These are phyloP conservation scores for Ploettnerulaceae sp. DNA, from an alignment of 2,329 filamentous ascomycete genomes.

Conservation along the genomic window DNA sequence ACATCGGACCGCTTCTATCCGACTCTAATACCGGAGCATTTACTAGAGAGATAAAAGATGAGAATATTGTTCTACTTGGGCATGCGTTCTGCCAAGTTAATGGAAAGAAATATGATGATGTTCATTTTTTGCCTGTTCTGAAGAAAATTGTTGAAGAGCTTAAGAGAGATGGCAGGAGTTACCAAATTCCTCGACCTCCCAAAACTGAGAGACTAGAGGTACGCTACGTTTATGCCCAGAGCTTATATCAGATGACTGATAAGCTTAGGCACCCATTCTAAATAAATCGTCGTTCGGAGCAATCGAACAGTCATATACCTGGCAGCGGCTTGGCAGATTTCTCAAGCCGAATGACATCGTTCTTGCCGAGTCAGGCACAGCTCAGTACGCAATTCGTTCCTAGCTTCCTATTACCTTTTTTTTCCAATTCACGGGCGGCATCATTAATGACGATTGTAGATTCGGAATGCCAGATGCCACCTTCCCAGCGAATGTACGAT, in stretches of 20 bases:
- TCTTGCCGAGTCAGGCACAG: slow-evolving; percentile 54
- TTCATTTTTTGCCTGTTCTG: slow-evolving; percentile 69
- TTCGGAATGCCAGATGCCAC: slow-evolving; percentile 47
- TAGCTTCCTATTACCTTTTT: background rate
- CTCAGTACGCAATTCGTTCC: slow-evolving; percentile 34
- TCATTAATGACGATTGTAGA: background rate
- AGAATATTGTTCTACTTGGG: slow-evolving; percentile 18
- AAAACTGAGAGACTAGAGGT: slow-evolving; percentile 16
- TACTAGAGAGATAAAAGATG: slow-evolving; percentile 35
- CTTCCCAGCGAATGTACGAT: slow-evolving; percentile 44
- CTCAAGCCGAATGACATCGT: slow-evolving; percentile 50
- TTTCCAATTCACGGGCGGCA: background rate
- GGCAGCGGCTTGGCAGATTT: slow-evolving; percentile 42
- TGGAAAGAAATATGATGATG: slow-evolving; percentile 23
- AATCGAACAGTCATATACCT: slow-evolving; percentile 47
- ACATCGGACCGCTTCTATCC: slow-evolving; percentile 43
- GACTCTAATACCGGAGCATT: slow-evolving; percentile 42
- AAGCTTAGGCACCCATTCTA: slow-evolving; percentile 11
- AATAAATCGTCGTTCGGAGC: slow-evolving; percentile 29
- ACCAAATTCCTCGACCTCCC: slow-evolving; percentile 12
- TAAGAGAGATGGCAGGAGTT: slow-evolving; percentile 18
- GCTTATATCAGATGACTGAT: background rate
- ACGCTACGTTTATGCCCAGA: background rate
- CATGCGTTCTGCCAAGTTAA: slow-evolving; percentile 27
- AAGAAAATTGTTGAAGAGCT: slow-evolving; percentile 51